Percentiles rank a stretch among this genome's conserved stretches.
Evolutionary conservation across 129 eudicot species (phyloP).

Genomic region (Centrapalus pauciflorus): DNA sequence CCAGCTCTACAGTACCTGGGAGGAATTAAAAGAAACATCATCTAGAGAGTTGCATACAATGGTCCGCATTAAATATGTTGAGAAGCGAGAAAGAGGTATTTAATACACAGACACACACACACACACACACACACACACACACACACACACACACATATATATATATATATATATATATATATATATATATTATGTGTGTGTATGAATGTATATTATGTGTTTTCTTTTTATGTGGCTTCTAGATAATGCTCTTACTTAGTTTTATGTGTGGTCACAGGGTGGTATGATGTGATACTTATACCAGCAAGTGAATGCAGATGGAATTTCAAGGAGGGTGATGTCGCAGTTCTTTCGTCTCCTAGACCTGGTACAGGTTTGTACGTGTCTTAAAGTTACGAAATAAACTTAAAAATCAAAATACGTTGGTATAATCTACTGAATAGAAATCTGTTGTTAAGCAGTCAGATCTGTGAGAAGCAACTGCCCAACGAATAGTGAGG

Average conservation of each 20-base stretch:
- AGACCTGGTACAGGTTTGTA: constrained; percentile 77
- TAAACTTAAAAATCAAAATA: too few species aligned
- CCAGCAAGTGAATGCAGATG: constrained; percentile 75
- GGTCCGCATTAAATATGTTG: constrained; percentile 69
- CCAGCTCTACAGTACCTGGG: constrained; percentile 97
- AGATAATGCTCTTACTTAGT: neutral
- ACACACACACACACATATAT: too few species aligned
- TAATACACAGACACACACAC: too few species aligned
- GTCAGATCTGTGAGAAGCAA: constrained; percentile 55
- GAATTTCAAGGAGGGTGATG: constrained; percentile 96
- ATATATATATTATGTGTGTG: neutral
- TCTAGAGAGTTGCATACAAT: constrained; percentile 56
- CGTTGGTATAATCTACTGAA: neutral
- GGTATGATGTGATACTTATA: constrained; percentile 76
- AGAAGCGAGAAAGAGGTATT: constrained; percentile 96
- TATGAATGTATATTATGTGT: neutral
- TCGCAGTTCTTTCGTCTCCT: constrained; percentile 89
- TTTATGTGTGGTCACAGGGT: constrained; percentile 42
- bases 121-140: too few species aligned
- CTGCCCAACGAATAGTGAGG: constrained; percentile 39
- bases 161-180: neutral
- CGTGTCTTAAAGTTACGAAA: neutral
- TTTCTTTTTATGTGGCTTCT: neutral
- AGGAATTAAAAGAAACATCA: constrained; percentile 60
- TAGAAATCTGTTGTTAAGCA: constrained; percentile 28